A percentile compares a stretch with the other conserved stretches of the same genome.
These are phyloP conservation scores for Priceomyces castillae DNA, from an alignment of 805 yeast genomes.

Conservation along the genomic window DNA sequence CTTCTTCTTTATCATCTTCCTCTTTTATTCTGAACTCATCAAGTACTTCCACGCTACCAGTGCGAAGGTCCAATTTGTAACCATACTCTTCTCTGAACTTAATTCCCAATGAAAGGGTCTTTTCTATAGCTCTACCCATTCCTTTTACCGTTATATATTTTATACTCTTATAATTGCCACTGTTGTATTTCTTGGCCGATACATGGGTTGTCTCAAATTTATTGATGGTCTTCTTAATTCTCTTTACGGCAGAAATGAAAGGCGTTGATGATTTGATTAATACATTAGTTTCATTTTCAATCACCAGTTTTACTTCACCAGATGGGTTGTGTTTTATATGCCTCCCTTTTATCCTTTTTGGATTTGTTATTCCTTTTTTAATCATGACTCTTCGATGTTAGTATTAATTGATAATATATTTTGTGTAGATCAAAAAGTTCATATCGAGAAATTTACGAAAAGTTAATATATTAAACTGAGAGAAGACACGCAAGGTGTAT, in stretches of 20 bases:
- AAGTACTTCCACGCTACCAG: slow-evolving; percentile 64
- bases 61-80: slow-evolving; percentile 54
- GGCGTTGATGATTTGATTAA: slow-evolving; percentile 68
- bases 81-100: slow-evolving; percentile 53
- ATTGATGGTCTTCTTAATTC: slow-evolving; percentile 52
- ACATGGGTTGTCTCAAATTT: slow-evolving; percentile 32
- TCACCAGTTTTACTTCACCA: slow-evolving; percentile 35
- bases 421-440: background rate
- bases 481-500: too few relatives aligned
- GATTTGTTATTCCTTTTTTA: background rate
- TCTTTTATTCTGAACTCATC: slow-evolving; percentile 54
- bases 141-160: slow-evolving; percentile 60
- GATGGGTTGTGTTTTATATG: slow-evolving; percentile 57
- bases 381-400: background rate
- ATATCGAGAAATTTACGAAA: background rate
- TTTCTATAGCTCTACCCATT: slow-evolving; percentile 68
- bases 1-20: slow-evolving; percentile 5
- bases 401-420: background rate
- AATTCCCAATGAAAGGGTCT: slow-evolving; percentile 58
- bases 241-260: slow-evolving; percentile 67
- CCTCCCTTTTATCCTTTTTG: slow-evolving; percentile 21
- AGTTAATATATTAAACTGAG: too few relatives aligned
- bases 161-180: slow-evolving; percentile 36
- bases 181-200: slow-evolving; percentile 23
- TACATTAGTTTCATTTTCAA: slow-evolving; percentile 47